These are phyloP conservation scores for Endocladia muricata DNA, from an alignment of 31 red algal species.

Conservation along the genomic window DNA sequence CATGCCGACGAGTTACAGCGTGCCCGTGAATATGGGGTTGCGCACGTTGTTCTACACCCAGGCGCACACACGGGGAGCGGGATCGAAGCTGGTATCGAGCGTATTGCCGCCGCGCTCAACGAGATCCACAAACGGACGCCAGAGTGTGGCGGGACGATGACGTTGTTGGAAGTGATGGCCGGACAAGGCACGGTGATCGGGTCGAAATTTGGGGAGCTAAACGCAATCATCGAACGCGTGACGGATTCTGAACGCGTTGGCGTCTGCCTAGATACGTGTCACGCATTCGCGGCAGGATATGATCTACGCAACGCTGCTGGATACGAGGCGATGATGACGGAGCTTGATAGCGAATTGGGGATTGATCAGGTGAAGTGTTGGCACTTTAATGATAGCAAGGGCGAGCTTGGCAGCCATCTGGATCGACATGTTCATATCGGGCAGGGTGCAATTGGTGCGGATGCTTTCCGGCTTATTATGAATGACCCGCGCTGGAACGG, in stretches of 20 bases:
- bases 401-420: neutral
- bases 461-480: neutral
- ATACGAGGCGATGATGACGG: neutral
- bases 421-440: neutral
- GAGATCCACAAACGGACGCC: neutral
- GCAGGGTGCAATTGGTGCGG: neutral
- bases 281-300: conserved; percentile 4
- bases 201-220: neutral
- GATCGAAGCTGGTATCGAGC: neutral
- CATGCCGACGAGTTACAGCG: neutral
- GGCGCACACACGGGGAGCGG: neutral
- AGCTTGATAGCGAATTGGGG: neutral
- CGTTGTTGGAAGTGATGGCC: neutral
- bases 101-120: neutral
- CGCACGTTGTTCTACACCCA: conserved; percentile 1
- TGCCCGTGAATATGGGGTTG: neutral
- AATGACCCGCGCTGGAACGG: neutral
- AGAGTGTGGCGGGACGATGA: neutral
- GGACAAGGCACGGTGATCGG: neutral
- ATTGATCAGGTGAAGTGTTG: neutral
- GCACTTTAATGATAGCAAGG: conserved; percentile 1
- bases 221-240: neutral
- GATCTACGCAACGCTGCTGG: neutral
- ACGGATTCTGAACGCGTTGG: neutral
- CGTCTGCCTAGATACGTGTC: conserved; percentile 6